phyloP scores from a whole-genome alignment of 78 protist species.

The Dictyostelium purpureum region DNA sequence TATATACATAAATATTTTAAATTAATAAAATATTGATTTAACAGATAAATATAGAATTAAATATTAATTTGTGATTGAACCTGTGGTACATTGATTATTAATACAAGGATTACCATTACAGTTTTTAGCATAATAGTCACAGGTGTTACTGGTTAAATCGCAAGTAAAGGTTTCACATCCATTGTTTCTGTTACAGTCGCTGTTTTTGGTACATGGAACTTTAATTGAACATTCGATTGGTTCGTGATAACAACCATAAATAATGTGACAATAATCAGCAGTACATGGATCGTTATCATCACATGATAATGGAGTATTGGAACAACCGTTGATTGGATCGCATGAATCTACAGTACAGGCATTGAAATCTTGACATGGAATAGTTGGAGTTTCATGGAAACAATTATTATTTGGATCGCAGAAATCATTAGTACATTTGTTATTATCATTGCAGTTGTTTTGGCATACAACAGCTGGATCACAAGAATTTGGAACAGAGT shows the following conservation, averaged over 20 bases:
- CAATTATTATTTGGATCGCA: neutral
- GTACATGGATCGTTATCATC: neutral
- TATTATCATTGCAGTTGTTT: neutral
- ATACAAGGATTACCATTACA: neutral
- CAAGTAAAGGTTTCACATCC: neutral
- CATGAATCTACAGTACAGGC: neutral
- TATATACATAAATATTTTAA: too few species aligned
- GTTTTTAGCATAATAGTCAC: neutral
- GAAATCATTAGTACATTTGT: neutral
- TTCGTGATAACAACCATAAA: slow-evolving; percentile 12
- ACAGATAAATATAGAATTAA: neutral
- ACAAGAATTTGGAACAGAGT: neutral
- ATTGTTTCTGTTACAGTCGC: neutral
- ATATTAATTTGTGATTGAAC: too few species aligned
- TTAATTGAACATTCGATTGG: neutral
- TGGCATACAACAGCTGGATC: neutral
- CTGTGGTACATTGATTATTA: neutral
- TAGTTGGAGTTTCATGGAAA: neutral
- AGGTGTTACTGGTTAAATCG: neutral
- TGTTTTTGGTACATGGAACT: neutral
- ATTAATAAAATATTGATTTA: neutral
- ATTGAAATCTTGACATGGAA: neutral
- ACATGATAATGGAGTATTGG: neutral
- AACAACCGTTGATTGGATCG: neutral
- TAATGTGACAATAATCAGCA: neutral